A percentile compares a stretch with the other conserved stretches of the same genome.
Evolutionary conservation across 2,329 filamentous ascomycete species (phyloP).

Genomic region (Esteya vermicola): DNA sequence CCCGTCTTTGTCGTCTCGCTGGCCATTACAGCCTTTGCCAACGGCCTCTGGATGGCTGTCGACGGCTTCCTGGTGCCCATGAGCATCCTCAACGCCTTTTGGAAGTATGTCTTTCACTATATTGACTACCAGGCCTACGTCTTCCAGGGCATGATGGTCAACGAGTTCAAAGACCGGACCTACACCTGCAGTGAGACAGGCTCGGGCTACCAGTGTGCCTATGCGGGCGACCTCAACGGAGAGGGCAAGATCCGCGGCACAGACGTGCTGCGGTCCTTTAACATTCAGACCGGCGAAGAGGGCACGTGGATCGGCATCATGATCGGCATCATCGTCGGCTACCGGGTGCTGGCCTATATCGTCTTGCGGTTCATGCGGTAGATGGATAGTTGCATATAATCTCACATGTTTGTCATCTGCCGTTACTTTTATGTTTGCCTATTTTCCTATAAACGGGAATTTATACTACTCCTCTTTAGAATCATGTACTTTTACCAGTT

Average conservation of each 20-base stretch:
- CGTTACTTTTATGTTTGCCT: no score
- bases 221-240: constrained; percentile 42
- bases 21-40: constrained; percentile 69
- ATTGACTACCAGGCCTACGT: constrained; percentile 81
- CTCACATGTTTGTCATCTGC: no score
- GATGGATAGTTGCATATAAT: no score
- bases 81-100: constrained; percentile 64
- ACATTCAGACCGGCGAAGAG: constrained; percentile 47
- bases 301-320: constrained; percentile 66
- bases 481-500: no score
- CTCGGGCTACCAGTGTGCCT: constrained; percentile 53
- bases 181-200: constrained; percentile 38
- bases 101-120: constrained; percentile 77
- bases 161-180: constrained; percentile 55
- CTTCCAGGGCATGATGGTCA: constrained; percentile 88
- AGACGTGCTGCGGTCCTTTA: constrained; percentile 56
- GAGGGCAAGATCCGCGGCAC: constrained; percentile 58
- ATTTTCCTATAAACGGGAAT: no score
- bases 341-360: constrained; percentile 27
- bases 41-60: constrained; percentile 82
- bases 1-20: constrained; percentile 70
- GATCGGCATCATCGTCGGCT: constrained; percentile 60
- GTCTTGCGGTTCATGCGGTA: constrained; percentile 1
- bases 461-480: no score
- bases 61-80: constrained; percentile 69